Percentiles rank a stretch among this genome's conserved stretches.
Conservation (phyloP, 768 basidiomycete genomes). For the Tephrocybe sp. region DNA sequence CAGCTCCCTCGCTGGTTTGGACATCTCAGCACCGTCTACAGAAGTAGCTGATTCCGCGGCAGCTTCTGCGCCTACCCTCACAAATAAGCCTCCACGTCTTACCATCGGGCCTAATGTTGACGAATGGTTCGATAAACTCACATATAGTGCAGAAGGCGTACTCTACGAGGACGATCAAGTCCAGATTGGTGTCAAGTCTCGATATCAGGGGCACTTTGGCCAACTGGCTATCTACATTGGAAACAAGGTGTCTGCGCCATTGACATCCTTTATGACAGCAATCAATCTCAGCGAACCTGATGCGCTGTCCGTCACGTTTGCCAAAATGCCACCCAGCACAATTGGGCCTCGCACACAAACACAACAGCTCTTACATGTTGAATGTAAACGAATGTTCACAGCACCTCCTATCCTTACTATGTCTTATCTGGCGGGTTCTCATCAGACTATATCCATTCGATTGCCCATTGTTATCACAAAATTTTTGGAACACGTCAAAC, state of each 20-base stretch:
- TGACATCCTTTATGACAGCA: constrained; percentile 87
- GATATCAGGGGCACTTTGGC: constrained; percentile 92
- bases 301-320: constrained; percentile 78
- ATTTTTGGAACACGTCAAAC: constrained; percentile 91
- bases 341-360: constrained; percentile 84
- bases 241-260: constrained; percentile 88
- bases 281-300: constrained; percentile 71
- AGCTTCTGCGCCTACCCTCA: constrained; percentile 11
- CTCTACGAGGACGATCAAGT: constrained; percentile 95
- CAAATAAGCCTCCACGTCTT: constrained; percentile 47
- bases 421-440: constrained; percentile 90
- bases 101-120: constrained; percentile 73
- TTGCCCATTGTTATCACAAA: constrained; percentile 87
- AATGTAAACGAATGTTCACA: constrained; percentile 87
- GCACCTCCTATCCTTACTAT: constrained; percentile 76
- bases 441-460: constrained; percentile 79
- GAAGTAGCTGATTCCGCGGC: constrained; percentile 12
- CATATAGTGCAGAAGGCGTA: constrained; percentile 78
- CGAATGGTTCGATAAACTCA: constrained; percentile 86
- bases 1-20: constrained; percentile 79
- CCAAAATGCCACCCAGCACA: constrained; percentile 84
- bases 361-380: constrained; percentile 90
- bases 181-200: constrained; percentile 94
- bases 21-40: constrained; percentile 41
- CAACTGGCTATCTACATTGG: constrained; percentile 94